A percentile compares a stretch with the other conserved stretches of the same genome.
phyloP scores from a whole-genome alignment of 345 rosid genomes.

The Acer yangbiense region DNA sequence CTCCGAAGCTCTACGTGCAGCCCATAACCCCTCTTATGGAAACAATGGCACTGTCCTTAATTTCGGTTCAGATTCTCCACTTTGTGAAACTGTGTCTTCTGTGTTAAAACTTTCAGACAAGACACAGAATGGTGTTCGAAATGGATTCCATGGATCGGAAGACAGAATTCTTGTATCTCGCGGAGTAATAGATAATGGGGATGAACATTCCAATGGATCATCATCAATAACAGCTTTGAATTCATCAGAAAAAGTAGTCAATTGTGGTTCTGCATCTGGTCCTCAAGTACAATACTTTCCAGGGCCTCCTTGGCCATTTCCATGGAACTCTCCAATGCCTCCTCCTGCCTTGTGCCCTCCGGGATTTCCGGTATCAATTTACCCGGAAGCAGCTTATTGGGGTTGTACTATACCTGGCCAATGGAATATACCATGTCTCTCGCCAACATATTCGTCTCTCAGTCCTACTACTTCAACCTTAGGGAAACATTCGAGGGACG shows the following conservation, averaged over 20 bases:
- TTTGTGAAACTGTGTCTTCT: conserved; percentile 37
- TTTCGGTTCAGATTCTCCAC: conserved; percentile 59
- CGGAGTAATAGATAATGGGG: conserved; percentile 26
- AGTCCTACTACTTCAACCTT: conserved; percentile 36
- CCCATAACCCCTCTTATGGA: conserved; percentile 36
- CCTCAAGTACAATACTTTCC: conserved; percentile 34
- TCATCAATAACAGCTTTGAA: conserved; percentile 35
- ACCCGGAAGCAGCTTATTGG: conserved; percentile 56
- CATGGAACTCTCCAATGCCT: conserved; percentile 44
- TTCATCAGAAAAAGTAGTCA: conserved; percentile 25
- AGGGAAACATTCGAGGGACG: conserved; percentile 72
- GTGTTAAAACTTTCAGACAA: conserved; percentile 32
- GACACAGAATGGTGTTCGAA: conserved; percentile 21
- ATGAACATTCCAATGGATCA: conserved; percentile 36
- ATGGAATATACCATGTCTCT: conserved; percentile 19
- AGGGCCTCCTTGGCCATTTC: conserved; percentile 52
- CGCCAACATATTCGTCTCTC: conserved; percentile 32
- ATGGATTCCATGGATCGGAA: conserved; percentile 30
- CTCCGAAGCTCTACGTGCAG: conserved; percentile 46
- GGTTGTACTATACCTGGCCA: conserved; percentile 36
- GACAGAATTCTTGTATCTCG: conserved; percentile 14
- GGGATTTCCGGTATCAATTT: conserved; percentile 42
- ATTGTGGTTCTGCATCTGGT: conserved; percentile 22
- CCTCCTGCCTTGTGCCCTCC: conserved; percentile 37
- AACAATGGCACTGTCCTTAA: conserved; percentile 51